Conservation (phyloP, 2,329 filamentous ascomycete species). For the Fusarium scirpi region DNA sequence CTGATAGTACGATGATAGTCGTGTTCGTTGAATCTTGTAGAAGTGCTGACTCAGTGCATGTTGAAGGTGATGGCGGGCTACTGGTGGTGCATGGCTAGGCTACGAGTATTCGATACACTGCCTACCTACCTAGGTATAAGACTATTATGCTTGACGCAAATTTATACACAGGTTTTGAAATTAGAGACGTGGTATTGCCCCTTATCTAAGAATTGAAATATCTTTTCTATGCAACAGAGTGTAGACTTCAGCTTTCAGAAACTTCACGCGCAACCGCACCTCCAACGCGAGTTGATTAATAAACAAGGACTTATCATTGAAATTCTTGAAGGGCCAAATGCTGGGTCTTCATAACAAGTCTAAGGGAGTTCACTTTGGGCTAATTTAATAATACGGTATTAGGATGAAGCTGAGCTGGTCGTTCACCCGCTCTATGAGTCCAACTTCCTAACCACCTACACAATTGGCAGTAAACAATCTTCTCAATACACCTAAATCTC, state of each 20-base stretch:
- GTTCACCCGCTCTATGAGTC: background rate
- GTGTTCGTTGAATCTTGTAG: background rate
- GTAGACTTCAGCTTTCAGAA: background rate
- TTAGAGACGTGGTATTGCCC: background rate
- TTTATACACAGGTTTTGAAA: constrained; percentile 16
- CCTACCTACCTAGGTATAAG: too few species aligned
- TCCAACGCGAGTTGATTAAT: too few species aligned
- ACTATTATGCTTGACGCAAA: too few species aligned
- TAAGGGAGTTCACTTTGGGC: background rate
- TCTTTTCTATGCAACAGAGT: background rate
- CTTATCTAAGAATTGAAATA: fast-evolving
- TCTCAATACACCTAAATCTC: background rate
- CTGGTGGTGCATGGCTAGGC: too few species aligned
- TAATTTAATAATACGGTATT: background rate
- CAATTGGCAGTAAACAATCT: too few species aligned
- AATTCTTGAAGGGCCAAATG: fast-evolving
- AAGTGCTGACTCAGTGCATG: too few species aligned
- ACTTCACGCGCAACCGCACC: background rate
- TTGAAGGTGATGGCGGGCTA: background rate
- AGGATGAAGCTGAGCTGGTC: background rate
- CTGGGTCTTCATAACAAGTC: fast-evolving
- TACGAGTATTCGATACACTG: background rate
- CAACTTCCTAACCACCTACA: too few species aligned
- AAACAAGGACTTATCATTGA: too few species aligned
- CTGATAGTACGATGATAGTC: background rate